These are phyloP conservation scores for Stachybotrys echinatus DNA, from an alignment of 2,329 filamentous ascomycete species.

Conservation along the genomic window DNA sequence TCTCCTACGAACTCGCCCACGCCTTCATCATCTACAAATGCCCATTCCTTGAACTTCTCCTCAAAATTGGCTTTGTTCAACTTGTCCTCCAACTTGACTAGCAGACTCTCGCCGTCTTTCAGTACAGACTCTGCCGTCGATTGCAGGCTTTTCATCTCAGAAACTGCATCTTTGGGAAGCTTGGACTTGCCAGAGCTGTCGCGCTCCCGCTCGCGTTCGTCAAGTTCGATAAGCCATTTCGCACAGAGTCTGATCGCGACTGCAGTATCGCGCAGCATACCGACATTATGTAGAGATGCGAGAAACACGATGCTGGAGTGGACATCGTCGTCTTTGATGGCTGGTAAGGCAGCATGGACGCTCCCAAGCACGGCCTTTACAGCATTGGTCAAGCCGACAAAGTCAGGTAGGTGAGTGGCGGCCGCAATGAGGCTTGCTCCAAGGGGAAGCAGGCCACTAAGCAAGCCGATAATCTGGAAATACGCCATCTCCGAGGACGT, in stretches of 20 bases:
- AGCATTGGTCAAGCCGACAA: conserved; percentile 20
- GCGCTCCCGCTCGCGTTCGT: conserved; percentile 32
- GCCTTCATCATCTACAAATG: conserved; percentile 17
- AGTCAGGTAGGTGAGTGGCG: conserved; percentile 12
- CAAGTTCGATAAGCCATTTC: conserved; percentile 27
- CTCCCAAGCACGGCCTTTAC: conserved; percentile 18
- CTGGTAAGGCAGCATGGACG: conserved; percentile 12
- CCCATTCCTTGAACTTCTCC: conserved; percentile 18
- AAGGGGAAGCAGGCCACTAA: conserved; percentile 29
- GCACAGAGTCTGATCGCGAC: conserved; percentile 19
- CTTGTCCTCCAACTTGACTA: conserved; percentile 20
- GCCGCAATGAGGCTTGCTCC: conserved; percentile 16
- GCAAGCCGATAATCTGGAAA: conserved; percentile 36
- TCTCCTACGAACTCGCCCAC: conserved; percentile 18
- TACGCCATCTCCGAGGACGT: conserved; percentile 38
- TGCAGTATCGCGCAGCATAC: conserved; percentile 32
- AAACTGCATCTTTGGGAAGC: conserved; percentile 29
- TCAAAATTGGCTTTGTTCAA: conserved; percentile 12
- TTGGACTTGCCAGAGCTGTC: conserved; percentile 32
- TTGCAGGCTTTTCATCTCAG: conserved; percentile 27
- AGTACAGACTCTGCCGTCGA: conserved; percentile 20
- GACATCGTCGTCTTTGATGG: conserved; percentile 6
- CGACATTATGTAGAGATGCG: conserved; percentile 28
- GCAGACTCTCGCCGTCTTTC: conserved; percentile 24
- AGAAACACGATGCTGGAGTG: conserved; percentile 16